These are phyloP conservation scores for Diospyros lotus DNA, from an alignment of 148 eudicot genomes.

Conservation along the genomic window DNA sequence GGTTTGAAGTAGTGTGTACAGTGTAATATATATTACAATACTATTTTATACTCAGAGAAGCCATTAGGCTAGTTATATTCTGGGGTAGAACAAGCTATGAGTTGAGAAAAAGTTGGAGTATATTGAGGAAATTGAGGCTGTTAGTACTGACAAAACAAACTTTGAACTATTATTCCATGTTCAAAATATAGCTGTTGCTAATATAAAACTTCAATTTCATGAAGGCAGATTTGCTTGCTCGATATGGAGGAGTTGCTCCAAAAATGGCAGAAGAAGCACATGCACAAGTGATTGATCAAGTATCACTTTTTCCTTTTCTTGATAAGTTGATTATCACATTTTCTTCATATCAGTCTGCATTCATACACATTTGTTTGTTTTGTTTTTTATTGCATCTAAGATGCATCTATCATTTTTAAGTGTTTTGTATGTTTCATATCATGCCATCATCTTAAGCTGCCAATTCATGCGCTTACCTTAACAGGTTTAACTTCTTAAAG, in stretches of 20 bases:
- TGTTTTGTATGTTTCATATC: not conserved
- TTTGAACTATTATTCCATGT: not conserved
- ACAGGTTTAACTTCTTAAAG: not conserved
- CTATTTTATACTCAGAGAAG: not conserved
- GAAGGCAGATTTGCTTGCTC: constrained; percentile 94
- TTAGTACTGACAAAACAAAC: not conserved
- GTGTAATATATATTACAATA: not conserved
- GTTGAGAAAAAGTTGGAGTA: not conserved
- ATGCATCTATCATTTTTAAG: not conserved
- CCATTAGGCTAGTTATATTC: not conserved
- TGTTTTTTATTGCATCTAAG: not conserved
- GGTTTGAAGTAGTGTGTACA: not conserved
- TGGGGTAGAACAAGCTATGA: not conserved
- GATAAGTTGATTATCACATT: not conserved
- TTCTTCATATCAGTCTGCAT: not conserved
- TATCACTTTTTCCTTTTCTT: constrained; percentile 15
- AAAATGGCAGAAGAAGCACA: constrained; percentile 99
- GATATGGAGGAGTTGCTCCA: constrained; percentile 96
- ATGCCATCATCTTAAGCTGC: not conserved
- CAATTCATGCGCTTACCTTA: not conserved
- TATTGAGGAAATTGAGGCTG: not conserved
- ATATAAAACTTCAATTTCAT: constrained; percentile 16
- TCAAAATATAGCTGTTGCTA: constrained; percentile 6
- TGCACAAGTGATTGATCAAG: constrained; percentile 77
- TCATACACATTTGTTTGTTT: not conserved